These are phyloP conservation scores for Citrus sp. DNA, from an alignment of 345 rosid species.

Conservation along the genomic window DNA sequence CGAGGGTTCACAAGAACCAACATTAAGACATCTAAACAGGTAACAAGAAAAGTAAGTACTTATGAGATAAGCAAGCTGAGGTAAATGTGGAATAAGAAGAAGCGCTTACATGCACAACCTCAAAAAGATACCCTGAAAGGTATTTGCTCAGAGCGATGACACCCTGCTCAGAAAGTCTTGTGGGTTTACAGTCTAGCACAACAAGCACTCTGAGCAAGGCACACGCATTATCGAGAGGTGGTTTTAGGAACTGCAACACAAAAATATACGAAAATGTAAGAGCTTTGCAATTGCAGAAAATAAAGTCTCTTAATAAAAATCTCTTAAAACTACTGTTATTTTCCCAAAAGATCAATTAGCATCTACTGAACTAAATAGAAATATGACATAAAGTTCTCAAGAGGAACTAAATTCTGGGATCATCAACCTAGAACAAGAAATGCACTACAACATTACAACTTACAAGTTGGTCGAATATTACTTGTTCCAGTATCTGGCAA, in stretches of 20 bases:
- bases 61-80: neutral
- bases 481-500: conserved; percentile 52
- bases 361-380: neutral
- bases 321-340: neutral
- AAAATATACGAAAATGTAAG: conserved; percentile 5
- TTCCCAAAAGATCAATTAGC: neutral
- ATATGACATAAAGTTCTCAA: neutral
- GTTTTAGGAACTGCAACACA: conserved; percentile 44
- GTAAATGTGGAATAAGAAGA: neutral
- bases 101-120: conserved; percentile 52
- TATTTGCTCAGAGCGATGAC: conserved; percentile 42
- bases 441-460: conserved; percentile 23
- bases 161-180: conserved; percentile 62
- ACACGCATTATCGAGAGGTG: conserved; percentile 55
- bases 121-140: conserved; percentile 56
- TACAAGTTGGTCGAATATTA: conserved; percentile 55
- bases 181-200: conserved; percentile 62
- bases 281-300: neutral
- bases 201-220: conserved; percentile 67
- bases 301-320: neutral
- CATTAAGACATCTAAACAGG: neutral
- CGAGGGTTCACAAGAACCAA: neutral
- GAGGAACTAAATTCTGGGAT: neutral
- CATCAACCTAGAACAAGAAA: neutral
- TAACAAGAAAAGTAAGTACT: neutral